Evolutionary conservation across 495 filamentous ascomycete genomes (phyloP).

Genomic region (Pseudevernia furfuracea): DNA sequence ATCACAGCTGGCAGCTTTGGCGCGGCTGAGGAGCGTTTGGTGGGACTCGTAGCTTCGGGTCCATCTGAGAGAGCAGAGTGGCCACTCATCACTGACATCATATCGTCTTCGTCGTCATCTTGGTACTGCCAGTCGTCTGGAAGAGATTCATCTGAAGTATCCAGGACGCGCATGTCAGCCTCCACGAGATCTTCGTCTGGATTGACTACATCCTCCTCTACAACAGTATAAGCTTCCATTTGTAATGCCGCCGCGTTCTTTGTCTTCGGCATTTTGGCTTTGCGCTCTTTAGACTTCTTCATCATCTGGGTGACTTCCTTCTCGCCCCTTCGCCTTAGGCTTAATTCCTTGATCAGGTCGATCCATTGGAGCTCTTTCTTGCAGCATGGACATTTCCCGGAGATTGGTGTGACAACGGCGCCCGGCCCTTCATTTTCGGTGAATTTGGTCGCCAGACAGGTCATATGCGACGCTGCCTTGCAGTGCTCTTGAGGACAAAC

Average conservation of each 20-base stretch:
- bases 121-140: conserved; percentile 28
- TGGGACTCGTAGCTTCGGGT: conserved; percentile 17
- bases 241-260: background rate
- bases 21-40: conserved; percentile 19
- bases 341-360: conserved; percentile 74
- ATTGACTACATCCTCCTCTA: conserved; percentile 25
- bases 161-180: conserved; percentile 17
- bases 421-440: conserved; percentile 37
- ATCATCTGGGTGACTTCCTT: conserved; percentile 59
- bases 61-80: conserved; percentile 34
- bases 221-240: conserved; percentile 11
- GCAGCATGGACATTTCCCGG: conserved; percentile 70
- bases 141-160: conserved; percentile 23
- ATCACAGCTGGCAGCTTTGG: conserved; percentile 42
- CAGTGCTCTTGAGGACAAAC: conserved; percentile 65
- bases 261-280: conserved; percentile 23
- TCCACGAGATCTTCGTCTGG: conserved; percentile 19
- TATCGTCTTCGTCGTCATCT: conserved; percentile 30
- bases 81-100: conserved; percentile 21
- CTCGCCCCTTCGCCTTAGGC: conserved; percentile 56
- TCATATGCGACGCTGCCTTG: conserved; percentile 60
- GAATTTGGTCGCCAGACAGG: conserved; percentile 65
- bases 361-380: conserved; percentile 57
- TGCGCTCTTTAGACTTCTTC: conserved; percentile 41
- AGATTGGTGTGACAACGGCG: conserved; percentile 54